Evolutionary conservation across 2,329 filamentous ascomycete species (phyloP).

Genomic region (Helotiales sp.): DNA sequence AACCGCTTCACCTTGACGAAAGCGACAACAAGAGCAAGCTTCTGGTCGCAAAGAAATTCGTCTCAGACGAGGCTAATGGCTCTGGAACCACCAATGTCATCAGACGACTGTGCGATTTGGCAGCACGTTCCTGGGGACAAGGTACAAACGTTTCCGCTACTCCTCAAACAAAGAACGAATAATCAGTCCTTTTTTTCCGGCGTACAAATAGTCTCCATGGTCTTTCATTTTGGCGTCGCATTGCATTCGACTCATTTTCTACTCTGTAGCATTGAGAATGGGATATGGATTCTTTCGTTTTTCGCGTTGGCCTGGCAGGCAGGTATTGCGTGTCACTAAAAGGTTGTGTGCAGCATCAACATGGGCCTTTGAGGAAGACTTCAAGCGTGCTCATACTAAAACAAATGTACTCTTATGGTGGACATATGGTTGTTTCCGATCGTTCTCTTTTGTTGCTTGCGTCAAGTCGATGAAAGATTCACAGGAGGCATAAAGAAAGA

Average conservation of each 20-base stretch:
- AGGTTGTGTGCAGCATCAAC: conserved; percentile 6
- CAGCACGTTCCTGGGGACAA: conserved; percentile 44
- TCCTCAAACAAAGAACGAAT: conserved; percentile 5
- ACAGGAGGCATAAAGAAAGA: background rate
- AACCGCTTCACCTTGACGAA: conserved; percentile 63
- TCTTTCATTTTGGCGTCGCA: conserved; percentile 18
- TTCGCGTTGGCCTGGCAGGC: background rate
- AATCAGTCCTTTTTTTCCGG: conserved; percentile 6
- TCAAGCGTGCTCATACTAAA: conserved; percentile 2
- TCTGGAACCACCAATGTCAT: conserved; percentile 76
- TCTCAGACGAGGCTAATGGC: conserved; percentile 62
- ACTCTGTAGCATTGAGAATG: conserved; percentile 23
- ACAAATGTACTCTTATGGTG: conserved; percentile 18
- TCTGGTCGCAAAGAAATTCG: conserved; percentile 68
- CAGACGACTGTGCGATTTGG: conserved; percentile 68
- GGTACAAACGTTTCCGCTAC: conserved; percentile 14
- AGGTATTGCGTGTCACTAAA: conserved; percentile 1
- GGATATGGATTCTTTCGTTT: conserved; percentile 12
- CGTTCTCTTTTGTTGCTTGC: conserved; percentile 5
- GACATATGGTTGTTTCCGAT: background rate
- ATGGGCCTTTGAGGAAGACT: conserved; percentile 4
- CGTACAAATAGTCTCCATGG: conserved; percentile 12
- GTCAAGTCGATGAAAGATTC: background rate
- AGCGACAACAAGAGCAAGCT: conserved; percentile 66
- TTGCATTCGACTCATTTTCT: conserved; percentile 23